phyloP scores from a whole-genome alignment of 176 grass and related monocot genomes.

The Phoenix roebelenii region DNA sequence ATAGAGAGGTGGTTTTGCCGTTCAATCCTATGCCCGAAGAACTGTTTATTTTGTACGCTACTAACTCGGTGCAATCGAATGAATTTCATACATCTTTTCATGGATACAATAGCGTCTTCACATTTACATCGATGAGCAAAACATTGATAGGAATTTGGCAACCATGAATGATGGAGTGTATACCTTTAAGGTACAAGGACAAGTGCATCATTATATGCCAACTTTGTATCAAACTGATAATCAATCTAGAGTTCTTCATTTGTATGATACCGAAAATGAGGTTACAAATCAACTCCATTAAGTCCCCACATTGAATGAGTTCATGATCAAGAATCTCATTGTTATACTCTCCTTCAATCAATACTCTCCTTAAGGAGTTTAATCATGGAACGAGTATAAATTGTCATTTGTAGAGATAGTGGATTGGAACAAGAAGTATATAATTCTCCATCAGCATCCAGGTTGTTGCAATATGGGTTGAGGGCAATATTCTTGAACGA shows the following conservation, averaged over 20 bases:
- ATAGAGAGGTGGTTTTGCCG: too few species aligned
- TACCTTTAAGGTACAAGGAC: not conserved
- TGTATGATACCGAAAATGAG: conserved; percentile 3
- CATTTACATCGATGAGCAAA: conserved; percentile 3
- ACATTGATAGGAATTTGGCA: not conserved
- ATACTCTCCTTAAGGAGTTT: not conserved
- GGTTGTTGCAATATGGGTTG: conserved; percentile 8
- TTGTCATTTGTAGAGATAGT: not conserved
- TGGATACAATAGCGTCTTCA: conserved; percentile 1
- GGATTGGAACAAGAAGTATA: conserved; percentile 7
- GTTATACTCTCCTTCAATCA: not conserved
- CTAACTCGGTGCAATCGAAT: too few species aligned
- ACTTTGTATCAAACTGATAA: not conserved
- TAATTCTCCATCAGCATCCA: conserved; percentile 10
- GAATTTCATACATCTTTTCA: too few species aligned
- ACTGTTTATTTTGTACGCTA: too few species aligned
- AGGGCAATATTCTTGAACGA: not conserved
- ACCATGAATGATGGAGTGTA: not conserved
- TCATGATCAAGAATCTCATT: too few species aligned
- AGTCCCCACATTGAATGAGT: too few species aligned
- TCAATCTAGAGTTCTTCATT: not conserved
- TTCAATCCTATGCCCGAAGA: too few species aligned
- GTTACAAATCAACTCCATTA: too few species aligned
- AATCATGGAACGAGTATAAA: not conserved
- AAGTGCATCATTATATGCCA: conserved; percentile 1